Percentiles rank a stretch among this genome's conserved stretches.
phyloP scores from a whole-genome alignment of 2,329 filamentous ascomycete species.

The Trichoderma brevicompactum region DNA sequence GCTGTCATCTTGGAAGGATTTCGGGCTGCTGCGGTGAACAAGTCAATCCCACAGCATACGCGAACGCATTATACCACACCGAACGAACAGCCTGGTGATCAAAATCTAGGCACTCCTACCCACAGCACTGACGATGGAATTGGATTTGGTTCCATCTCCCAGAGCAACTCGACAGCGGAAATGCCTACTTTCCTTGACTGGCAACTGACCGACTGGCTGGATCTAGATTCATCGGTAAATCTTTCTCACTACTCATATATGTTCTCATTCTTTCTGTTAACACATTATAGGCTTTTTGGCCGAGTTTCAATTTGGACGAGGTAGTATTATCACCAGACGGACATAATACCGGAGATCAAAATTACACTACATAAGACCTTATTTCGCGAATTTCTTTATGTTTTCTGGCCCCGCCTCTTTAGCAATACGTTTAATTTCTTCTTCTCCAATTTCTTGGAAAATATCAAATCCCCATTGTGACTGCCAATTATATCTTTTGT shows the following conservation, averaged over 20 bases:
- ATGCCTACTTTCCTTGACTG: slow-evolving; percentile 30
- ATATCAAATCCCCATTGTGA: neutral
- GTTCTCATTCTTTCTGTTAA: neutral
- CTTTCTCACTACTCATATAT: neutral
- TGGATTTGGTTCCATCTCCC: neutral
- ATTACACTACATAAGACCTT: neutral
- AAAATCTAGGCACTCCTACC: neutral
- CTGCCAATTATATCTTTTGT: slow-evolving; percentile 4
- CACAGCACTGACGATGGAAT: neutral
- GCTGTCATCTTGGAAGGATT: slow-evolving; percentile 58
- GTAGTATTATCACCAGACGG: neutral
- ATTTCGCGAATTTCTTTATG: neutral
- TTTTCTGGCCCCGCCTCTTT: neutral
- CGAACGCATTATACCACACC: neutral
- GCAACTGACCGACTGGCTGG: slow-evolving; percentile 41
- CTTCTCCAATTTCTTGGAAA: neutral
- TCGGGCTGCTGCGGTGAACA: slow-evolving; percentile 34
- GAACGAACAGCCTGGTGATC: neutral
- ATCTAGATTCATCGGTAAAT: slow-evolving; percentile 38
- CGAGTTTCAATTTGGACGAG: slow-evolving; percentile 3
- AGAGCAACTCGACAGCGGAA: neutral
- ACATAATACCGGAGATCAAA: neutral
- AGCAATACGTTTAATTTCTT: neutral
- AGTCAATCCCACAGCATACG: slow-evolving; percentile 9
- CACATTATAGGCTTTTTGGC: slow-evolving; percentile 14